Evolutionary conservation across 148 eudicot genomes (phyloP), one percentile per base, ranked within the genome.

Genomic region (Camellia lanceoleosa): DNA sequence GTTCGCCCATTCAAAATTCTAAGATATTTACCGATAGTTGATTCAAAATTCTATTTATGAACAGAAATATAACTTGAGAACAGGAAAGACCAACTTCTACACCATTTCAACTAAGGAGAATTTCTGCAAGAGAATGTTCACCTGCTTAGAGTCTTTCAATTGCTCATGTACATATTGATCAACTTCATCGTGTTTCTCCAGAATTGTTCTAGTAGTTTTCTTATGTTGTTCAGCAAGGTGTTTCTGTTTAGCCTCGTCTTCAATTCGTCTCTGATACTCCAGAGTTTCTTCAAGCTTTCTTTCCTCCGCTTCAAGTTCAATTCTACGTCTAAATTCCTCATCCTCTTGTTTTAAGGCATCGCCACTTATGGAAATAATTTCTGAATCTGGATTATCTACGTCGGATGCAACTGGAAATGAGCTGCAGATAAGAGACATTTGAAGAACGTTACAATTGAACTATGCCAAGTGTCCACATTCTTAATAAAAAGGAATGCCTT

Each of bases 241-340:
- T 80, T 88, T 97, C 89, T 88, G 97, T 80, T 97, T 97, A 60
- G 99, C 99, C 84, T 94, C 97, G 76, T 91, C 88, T 79, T 97
- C 98, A 54, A 94, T 83, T 59, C 87, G 87, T 82, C 96, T 88
- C 85, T 92, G 94, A 82, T 90, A 92, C 78, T 97, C 97, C 79
- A 97, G 85, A 73, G 97, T 94, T 86, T 97, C 98, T 88, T 91
- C 98, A 88, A 97, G 99, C 90, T 92, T 92, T 81, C 92, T 89
- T 82, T 91, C 99, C 71, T 97, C 98, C 65, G 87, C 97, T 90
- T 97, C 99, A 75, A 94, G 97, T 83, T 94, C 97, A 80, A 86
- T 83, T 80, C 84, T 88, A 46, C 78, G 92, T 44, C 73, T 79
- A 74, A 75, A 69, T 69, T 89, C 98, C 69, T 92, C 97, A 82